phyloP scores from a whole-genome alignment of 352 stramenopile species.

The Phytophthora pseudosyringae region DNA sequence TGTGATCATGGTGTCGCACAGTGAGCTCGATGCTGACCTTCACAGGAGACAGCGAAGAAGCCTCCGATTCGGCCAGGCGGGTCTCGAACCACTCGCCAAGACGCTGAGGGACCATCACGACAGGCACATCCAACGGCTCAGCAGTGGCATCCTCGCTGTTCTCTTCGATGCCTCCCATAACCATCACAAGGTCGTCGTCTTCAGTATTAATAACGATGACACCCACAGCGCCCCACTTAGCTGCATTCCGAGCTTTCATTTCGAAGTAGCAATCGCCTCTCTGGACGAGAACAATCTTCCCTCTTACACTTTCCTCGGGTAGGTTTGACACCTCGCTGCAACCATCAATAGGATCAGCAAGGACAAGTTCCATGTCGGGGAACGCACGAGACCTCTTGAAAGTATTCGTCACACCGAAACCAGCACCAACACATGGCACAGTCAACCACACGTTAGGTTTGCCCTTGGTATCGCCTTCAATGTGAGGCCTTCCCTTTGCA shows the following conservation, averaged over 20 bases:
- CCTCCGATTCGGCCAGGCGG: slow-evolving; percentile 23
- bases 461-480: slow-evolving; percentile 13
- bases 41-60: slow-evolving; percentile 30
- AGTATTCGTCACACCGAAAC: slow-evolving; percentile 57
- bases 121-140: slow-evolving; percentile 42
- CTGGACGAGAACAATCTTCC: slow-evolving; percentile 58
- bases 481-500: slow-evolving; percentile 17
- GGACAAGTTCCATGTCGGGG: slow-evolving; percentile 36
- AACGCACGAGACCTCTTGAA: slow-evolving; percentile 38
- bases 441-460: slow-evolving; percentile 33
- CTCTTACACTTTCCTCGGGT: slow-evolving; percentile 34
- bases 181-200: slow-evolving; percentile 75
- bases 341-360: slow-evolving; percentile 61
- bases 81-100: slow-evolving; percentile 65
- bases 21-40: slow-evolving; percentile 48
- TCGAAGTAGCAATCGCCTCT: slow-evolving; percentile 79
- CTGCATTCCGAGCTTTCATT: slow-evolving; percentile 68
- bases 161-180: slow-evolving; percentile 67
- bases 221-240: slow-evolving; percentile 47
- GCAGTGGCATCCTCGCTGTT: slow-evolving; percentile 22
- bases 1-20: slow-evolving; percentile 37
- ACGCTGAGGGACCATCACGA: slow-evolving; percentile 70
- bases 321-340: slow-evolving; percentile 50
- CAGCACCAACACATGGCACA: slow-evolving; percentile 69
- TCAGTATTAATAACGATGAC: slow-evolving; percentile 73